Evolutionary conservation across 2,329 filamentous ascomycete species (phyloP).

Genomic region (Hymenoscyphus linearis): DNA sequence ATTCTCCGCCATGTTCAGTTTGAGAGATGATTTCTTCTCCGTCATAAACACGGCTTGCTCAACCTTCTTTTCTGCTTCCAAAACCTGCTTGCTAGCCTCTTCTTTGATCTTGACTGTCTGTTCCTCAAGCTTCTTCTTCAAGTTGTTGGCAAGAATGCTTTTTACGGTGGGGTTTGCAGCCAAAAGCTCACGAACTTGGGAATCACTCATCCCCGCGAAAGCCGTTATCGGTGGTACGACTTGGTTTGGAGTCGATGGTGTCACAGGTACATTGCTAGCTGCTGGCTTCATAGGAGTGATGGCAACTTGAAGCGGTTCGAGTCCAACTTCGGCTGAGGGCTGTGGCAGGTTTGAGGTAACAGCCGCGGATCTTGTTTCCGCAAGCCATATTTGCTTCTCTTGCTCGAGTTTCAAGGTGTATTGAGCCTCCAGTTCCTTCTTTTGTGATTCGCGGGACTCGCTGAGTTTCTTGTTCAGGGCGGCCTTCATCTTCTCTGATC

Average conservation of each 20-base stretch:
- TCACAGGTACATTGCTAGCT: constrained; percentile 2
- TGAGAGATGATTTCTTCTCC: constrained; percentile 67
- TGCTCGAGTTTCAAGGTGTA: constrained; percentile 51
- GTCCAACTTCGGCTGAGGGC: background rate
- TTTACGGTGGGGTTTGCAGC: constrained; percentile 49
- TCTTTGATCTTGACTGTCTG: constrained; percentile 57
- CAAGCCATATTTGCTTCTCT: constrained; percentile 57
- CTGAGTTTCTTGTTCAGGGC: constrained; percentile 62
- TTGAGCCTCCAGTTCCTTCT: constrained; percentile 45
- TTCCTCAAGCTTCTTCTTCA: constrained; percentile 64
- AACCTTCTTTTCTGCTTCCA: constrained; percentile 46
- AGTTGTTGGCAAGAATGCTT: constrained; percentile 53
- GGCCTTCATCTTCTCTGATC: constrained; percentile 65
- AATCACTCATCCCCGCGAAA: constrained; percentile 40
- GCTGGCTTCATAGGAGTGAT: constrained; percentile 39
- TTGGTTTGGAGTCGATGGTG: constrained; percentile 21
- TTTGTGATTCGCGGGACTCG: constrained; percentile 47
- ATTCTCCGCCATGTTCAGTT: constrained; percentile 75
- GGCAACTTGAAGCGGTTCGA: constrained; percentile 23
- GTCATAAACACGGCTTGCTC: constrained; percentile 59
- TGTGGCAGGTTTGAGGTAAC: constrained; percentile 10
- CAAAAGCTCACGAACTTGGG: constrained; percentile 52
- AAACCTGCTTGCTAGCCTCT: constrained; percentile 44
- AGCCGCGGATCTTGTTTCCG: constrained; percentile 39
- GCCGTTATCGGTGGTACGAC: constrained; percentile 11